These are phyloP conservation scores for Colletotrichum zoysiae DNA, from an alignment of 2,329 filamentous ascomycete genomes.

Conservation along the genomic window DNA sequence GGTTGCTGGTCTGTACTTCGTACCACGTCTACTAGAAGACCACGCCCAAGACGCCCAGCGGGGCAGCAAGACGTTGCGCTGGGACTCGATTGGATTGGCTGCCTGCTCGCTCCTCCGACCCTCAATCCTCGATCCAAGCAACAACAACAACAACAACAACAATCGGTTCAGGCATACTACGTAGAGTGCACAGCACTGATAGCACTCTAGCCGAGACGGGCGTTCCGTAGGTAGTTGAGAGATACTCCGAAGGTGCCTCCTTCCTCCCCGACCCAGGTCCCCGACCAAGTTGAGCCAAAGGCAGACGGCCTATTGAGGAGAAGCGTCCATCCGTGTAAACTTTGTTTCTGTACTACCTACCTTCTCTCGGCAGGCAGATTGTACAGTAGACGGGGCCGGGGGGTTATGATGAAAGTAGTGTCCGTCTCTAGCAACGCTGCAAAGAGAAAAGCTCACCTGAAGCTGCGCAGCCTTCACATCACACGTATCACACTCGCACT, in stretches of 20 bases:
- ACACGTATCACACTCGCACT: neutral
- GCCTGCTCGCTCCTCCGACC: neutral
- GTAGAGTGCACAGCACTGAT: neutral
- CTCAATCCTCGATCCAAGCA: neutral
- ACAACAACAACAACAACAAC: neutral
- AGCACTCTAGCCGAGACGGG: neutral
- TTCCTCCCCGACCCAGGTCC: neutral
- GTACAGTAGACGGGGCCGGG: neutral
- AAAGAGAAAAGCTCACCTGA: slow-evolving; percentile 22
- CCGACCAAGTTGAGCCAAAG: neutral
- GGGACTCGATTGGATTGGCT: slow-evolving; percentile 20
- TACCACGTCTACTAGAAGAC: neutral
- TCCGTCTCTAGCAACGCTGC: slow-evolving; percentile 8
- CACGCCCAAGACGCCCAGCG: neutral
- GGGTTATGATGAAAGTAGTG: neutral
- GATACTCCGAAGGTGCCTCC: neutral
- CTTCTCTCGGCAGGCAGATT: neutral
- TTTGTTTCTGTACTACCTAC: neutral
- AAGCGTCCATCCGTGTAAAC: neutral
- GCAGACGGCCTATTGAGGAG: neutral
- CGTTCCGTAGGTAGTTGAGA: neutral
- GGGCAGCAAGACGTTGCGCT: slow-evolving; percentile 18
- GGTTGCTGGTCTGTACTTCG: neutral
- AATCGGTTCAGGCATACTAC: neutral
- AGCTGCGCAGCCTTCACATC: slow-evolving; percentile 9